Evolutionary conservation across 148 eudicot genomes (phyloP).

Genomic region (Agrostemma githago): DNA sequence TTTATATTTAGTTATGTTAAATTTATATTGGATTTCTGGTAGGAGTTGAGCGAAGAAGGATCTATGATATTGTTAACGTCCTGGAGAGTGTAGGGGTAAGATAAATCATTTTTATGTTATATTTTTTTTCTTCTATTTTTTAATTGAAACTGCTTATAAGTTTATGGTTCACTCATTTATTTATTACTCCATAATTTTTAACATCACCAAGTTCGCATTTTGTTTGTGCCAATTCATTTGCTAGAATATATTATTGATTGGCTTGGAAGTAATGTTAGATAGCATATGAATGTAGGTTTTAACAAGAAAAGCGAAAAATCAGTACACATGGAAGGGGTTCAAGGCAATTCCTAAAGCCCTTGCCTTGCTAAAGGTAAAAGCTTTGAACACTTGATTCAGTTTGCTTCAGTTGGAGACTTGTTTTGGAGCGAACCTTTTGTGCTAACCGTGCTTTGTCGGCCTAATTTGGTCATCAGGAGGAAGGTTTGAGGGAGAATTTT

Average conservation of each 20-base stretch:
- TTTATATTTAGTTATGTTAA: not conserved
- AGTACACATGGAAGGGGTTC: conserved; percentile 86
- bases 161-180: not conserved
- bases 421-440: not conserved
- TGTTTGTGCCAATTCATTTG: not conserved
- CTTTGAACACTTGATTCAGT: not conserved
- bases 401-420: not conserved
- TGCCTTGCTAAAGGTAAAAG: conserved; percentile 55
- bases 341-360: conserved; percentile 67
- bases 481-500: conserved; percentile 65
- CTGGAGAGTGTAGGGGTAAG: conserved; percentile 93
- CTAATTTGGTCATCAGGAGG: conserved; percentile 38
- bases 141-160: not conserved
- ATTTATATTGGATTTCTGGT: conserved; percentile 14
- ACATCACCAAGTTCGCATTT: not conserved
- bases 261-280: not conserved
- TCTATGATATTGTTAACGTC: conserved; percentile 95
- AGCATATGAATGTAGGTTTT: conserved; percentile 44
- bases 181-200: not conserved
- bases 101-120: conserved; percentile 5
- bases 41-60: conserved; percentile 98
- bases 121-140: not conserved
- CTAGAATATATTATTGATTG: not conserved
- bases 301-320: conserved; percentile 74
- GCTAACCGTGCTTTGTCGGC: not conserved